Evolutionary conservation across 345 rosid genomes (phyloP).

Genomic region (Eucalyptus pauciflora): DNA sequence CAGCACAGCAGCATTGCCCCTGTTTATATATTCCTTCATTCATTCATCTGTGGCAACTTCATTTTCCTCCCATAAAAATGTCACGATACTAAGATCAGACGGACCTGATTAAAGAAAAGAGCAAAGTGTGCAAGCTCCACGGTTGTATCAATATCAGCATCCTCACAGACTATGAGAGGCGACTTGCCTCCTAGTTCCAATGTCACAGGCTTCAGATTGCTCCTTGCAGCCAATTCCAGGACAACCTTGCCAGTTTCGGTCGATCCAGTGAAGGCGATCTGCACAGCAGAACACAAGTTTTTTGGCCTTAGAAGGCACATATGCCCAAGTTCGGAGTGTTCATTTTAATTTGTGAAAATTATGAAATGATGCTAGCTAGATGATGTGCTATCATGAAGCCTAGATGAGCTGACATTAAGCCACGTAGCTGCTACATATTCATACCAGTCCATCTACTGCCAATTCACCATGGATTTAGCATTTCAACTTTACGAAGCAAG

Average conservation of each 20-base stretch:
- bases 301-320: not conserved
- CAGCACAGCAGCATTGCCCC: conserved; percentile 99
- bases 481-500: not conserved
- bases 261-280: conserved; percentile 96
- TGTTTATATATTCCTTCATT: not conserved
- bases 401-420: not conserved
- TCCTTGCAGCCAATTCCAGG: conserved; percentile 71
- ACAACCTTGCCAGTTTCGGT: conserved; percentile 66
- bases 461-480: not conserved
- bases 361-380: not conserved
- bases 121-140: conserved; percentile 94
- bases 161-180: conserved; percentile 83
- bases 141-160: conserved; percentile 79
- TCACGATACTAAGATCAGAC: not conserved
- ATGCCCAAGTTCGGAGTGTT: not conserved
- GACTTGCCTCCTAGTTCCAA: conserved; percentile 97
- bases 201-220: conserved; percentile 94
- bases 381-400: not conserved
- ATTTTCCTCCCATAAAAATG: not conserved
- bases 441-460: not conserved
- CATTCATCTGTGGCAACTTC: not conserved
- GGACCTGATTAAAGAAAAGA: conserved; percentile 92
- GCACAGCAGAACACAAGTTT: not conserved
- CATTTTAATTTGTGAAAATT: not conserved
- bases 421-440: not conserved